Base-by-base conservation (phyloP, 2,329 filamentous ascomycete species). In the Scedosporium dehoogii region DNA sequence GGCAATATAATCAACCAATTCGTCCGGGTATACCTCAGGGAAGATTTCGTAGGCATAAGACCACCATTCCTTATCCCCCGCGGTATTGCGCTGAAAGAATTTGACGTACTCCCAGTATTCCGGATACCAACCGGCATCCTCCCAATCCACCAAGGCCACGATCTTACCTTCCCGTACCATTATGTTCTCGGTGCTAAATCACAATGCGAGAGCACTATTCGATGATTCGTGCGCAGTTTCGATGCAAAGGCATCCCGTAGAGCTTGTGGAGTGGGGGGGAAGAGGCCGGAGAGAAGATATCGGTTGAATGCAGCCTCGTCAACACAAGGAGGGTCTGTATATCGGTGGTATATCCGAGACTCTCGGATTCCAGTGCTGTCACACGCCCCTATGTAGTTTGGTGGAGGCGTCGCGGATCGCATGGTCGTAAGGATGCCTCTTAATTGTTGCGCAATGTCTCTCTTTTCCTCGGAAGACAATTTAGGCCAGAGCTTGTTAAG, bases 201-300 rank as follows among this genome's bases (percentile, higher is more conserved):
- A 3, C 76, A 76, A 70, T 84, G 80, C 1, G 79, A 79, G 63
- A 84, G 78, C 1, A 78, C 73, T 38, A 75, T 68, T n/a, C 66
- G 66, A 65, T 75, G 70, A 18, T 68, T 41, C 0, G 67, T 69
- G 27, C 63, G 60, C 16, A 71, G 60, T n/a, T 67, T 67, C 2
- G 53, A 55, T 16, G 66, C 46, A 62, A 73, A 69, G 0, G 71
- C 66, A 14, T 51, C 59, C 1, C 63, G 64, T 3, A 73, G n/a
- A 0, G 64, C 57, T 5, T 64, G 29, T 2, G 70, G 70, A 3
- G 53, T 67, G 0, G 63, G 18, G 3, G 63, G 14, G 21, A 59
- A 63, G 2, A 72, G 63, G 3, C 58, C 27, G 0, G 64, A 65
- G 21, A 69, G 18, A 1, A 72, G 55, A 60, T 66, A 71, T 0